Evolutionary conservation across 768 basidiomycete species (phyloP).

Genomic region (Suillus hirtellus): DNA sequence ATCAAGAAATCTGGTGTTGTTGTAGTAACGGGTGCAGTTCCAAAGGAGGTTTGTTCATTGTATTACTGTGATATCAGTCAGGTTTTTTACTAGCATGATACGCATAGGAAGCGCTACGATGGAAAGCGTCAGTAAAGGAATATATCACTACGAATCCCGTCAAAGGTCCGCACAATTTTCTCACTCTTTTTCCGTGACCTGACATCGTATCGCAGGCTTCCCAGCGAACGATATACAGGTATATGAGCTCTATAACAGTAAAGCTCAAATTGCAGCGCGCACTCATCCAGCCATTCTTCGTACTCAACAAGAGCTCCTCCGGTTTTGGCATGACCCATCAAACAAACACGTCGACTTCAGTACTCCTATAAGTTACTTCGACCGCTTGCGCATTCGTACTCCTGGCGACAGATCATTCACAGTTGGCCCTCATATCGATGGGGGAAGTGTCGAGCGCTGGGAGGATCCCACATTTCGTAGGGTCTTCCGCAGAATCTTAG

Average conservation of each 20-base stretch:
- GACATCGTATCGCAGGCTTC: slow-evolving; percentile 46
- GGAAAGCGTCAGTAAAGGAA: slow-evolving; percentile 55
- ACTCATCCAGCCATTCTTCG: slow-evolving; percentile 59
- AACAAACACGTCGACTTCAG: slow-evolving; percentile 45
- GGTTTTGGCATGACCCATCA: slow-evolving; percentile 55
- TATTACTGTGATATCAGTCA: slow-evolving; percentile 18
- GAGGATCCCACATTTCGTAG: slow-evolving; percentile 45
- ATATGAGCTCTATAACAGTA: slow-evolving; percentile 73
- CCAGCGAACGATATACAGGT: slow-evolving; percentile 69
- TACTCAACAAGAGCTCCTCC: slow-evolving; percentile 58
- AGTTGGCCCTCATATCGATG: slow-evolving; percentile 61
- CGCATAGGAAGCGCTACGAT: slow-evolving; percentile 53
- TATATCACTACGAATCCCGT: slow-evolving; percentile 57
- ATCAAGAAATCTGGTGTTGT: slow-evolving; percentile 57
- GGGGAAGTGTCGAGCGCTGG: slow-evolving; percentile 57
- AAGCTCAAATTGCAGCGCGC: slow-evolving; percentile 63
- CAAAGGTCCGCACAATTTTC: slow-evolving; percentile 39
- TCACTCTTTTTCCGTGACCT: neutral
- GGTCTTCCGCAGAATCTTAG: slow-evolving; percentile 46
- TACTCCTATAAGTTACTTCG: slow-evolving; percentile 74
- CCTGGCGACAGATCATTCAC: slow-evolving; percentile 71
- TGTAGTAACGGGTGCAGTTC: slow-evolving; percentile 58
- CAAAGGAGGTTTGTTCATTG: slow-evolving; percentile 43
- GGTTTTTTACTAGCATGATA: neutral
- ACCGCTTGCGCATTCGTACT: slow-evolving; percentile 70